phyloP scores from a whole-genome alignment of 257 asterid genomes.

The Solanum tarapatanum region DNA sequence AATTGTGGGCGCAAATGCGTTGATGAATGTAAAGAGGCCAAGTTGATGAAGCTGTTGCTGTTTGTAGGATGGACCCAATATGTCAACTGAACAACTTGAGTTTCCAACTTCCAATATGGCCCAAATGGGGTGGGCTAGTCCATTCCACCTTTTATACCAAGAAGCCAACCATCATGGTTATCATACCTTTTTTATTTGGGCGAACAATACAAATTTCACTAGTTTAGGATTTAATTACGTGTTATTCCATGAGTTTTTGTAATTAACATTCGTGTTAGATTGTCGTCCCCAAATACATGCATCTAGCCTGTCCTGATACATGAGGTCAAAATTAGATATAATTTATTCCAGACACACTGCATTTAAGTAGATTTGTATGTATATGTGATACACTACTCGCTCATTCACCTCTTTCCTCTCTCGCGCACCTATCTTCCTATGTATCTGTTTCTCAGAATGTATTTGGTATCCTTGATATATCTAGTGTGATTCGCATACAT shows the following conservation, averaged over 20 bases:
- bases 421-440: accelerated
- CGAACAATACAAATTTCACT: too few relatives aligned
- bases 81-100: not conserved
- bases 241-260: accelerated
- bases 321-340: too few relatives aligned
- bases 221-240: too few relatives aligned
- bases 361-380: too few relatives aligned
- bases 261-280: accelerated
- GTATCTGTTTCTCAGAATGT: too few relatives aligned
- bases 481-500: too few relatives aligned
- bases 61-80: not conserved
- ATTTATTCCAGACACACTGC: accelerated
- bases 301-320: too few relatives aligned
- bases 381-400: too few relatives aligned
- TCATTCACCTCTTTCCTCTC: too few relatives aligned
- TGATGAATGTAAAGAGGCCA: not conserved
- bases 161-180: not conserved
- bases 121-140: not conserved
- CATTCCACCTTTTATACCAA: not conserved
- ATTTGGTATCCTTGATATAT: not conserved
- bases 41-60: not conserved
- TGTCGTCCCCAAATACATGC: accelerated
- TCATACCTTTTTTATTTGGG: accelerated
- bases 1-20: not conserved
- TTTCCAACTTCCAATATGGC: not conserved